These are phyloP conservation scores for Schizonepeta tenuifolia DNA, from an alignment of 257 asterid genomes.

Conservation along the genomic window DNA sequence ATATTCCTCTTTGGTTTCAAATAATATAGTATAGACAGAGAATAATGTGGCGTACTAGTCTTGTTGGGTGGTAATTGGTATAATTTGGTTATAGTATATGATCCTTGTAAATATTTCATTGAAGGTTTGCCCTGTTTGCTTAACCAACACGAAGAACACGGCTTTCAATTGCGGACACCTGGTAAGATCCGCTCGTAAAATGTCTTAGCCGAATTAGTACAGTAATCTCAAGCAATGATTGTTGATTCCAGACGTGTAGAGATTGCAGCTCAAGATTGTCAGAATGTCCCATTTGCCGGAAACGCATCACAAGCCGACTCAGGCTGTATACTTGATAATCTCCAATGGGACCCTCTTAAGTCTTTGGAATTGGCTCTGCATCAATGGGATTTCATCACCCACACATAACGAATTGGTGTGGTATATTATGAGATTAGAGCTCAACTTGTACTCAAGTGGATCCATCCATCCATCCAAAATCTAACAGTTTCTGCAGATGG, in stretches of 20 bases:
- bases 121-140: slow-evolving; percentile 77
- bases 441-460: neutral
- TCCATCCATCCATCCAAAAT: neutral
- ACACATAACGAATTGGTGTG: too few species aligned
- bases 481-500: neutral
- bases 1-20: neutral
- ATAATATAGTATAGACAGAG: neutral
- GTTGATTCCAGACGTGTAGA: slow-evolving; percentile 69
- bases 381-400: too few species aligned
- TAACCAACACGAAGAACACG: slow-evolving; percentile 58
- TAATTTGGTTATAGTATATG: neutral
- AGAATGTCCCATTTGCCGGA: slow-evolving; percentile 76
- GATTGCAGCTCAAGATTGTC: slow-evolving; percentile 70
- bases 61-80: neutral
- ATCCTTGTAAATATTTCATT: slow-evolving; percentile 17
- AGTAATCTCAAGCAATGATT: slow-evolving; percentile 7
- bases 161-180: slow-evolving; percentile 84
- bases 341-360: too few species aligned
- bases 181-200: slow-evolving; percentile 46
- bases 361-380: too few species aligned
- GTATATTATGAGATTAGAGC: neutral
- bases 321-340: slow-evolving; percentile 56
- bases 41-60: neutral
- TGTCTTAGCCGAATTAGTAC: neutral
- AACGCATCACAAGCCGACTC: slow-evolving; percentile 65